Evolutionary conservation across 1,139 yeast genomes (phyloP), one percentile per base, ranked within the genome.

Genomic region (Yamadazyma membranifaciens): DNA sequence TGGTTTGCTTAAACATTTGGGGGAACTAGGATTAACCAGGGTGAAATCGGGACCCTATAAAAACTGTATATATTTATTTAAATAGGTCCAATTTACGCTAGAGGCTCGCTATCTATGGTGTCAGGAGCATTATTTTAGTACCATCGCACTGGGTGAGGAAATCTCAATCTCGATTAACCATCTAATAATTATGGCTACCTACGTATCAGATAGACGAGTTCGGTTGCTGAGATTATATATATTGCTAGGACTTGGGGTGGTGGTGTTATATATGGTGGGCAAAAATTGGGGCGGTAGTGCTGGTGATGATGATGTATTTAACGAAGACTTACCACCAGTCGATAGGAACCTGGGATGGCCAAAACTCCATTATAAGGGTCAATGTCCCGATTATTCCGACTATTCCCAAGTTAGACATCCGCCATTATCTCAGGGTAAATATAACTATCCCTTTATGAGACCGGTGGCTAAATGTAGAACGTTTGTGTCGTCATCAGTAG

Each of bases 391-490:
- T 47, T 73, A 72, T 44, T 66, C 65, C 9, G 65, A 63, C 1
- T 71, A 72, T 50, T 65, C 75, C 4, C 58, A 71, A 41, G 45
- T 42, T 2, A 52, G 55, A 32, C 88, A 83, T 51, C 57, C 53
- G 1, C 87, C 87, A 0, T 65, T 59, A 12, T 70, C 82, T 0
- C 45, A 54, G 1, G 87, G 87, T 0, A 56, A 61, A 3, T 54
- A 75, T 38, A 53, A 62, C 36, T 69, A 81, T 45, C 88, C 96
- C 0, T 85, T 57, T 50, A 92, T 87, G 81, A 68, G 96, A 49
- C 96, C 96, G 2, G 68, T 77, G 0, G 66, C 66, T 7, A 60
- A 73, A 36, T 89, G 96, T 56, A 75, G 96, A 11, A 88, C 95
- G 0, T 88, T 87, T 56, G 51, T 47, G 2, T 83, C 92, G 0